These are phyloP conservation scores for Hydnum rufescens DNA, from an alignment of 768 basidiomycete species.

Conservation along the genomic window DNA sequence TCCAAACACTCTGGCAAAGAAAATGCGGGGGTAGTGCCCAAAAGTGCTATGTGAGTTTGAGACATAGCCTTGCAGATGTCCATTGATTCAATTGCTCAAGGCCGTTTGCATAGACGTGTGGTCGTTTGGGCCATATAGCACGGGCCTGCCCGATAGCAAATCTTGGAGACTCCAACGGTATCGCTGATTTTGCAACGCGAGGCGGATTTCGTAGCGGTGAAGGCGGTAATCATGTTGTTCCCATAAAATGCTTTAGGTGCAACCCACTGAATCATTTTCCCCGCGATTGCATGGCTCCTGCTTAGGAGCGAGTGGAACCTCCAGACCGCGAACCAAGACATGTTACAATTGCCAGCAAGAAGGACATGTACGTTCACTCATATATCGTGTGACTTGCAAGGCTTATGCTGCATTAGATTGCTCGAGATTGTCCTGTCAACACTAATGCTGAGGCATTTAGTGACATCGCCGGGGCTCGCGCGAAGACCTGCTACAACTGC, in stretches of 20 bases:
- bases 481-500: slow-evolving; percentile 75
- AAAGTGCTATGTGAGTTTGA: slow-evolving; percentile 52
- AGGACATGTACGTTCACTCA: not conserved
- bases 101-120: slow-evolving; percentile 2
- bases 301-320: not conserved
- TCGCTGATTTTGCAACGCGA: slow-evolving; percentile 18
- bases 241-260: slow-evolving; percentile 38
- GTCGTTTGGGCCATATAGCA: slow-evolving; percentile 41
- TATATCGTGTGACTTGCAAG: too few species aligned
- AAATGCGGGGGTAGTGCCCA: slow-evolving; percentile 31
- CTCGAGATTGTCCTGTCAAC: slow-evolving; percentile 13
- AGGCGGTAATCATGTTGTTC: slow-evolving; percentile 33
- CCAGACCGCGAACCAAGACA: slow-evolving; percentile 47
- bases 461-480: not conserved
- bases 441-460: not conserved
- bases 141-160: slow-evolving; percentile 37
- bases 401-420: slow-evolving; percentile 12
- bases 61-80: not conserved
- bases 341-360: slow-evolving; percentile 38
- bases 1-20: not conserved
- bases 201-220: slow-evolving; percentile 16
- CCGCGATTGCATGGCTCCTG: slow-evolving; percentile 65
- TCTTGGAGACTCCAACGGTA: not conserved
- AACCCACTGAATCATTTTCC: slow-evolving; percentile 57
- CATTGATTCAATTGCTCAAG: not conserved